Evolutionary conservation across 306 rosid genomes (phyloP), one percentile per base, ranked within the genome.

Genomic region (Vigna angularis): DNA sequence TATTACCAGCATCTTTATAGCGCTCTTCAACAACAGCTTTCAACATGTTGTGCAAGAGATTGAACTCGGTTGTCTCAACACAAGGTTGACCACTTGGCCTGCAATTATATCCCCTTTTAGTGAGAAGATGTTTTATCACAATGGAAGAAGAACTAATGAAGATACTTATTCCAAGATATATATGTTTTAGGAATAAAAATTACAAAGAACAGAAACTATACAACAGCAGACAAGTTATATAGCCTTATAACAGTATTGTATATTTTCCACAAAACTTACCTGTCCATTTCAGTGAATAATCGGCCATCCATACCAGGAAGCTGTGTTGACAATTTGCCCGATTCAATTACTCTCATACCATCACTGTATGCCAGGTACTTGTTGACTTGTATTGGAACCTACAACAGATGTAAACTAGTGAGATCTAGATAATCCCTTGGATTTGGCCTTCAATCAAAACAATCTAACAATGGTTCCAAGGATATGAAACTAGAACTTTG

Each of bases 331-430:
- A 91, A 83, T 87, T 90, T 95, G 73, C 93, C 97, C 59, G 98
- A 87, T 81, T 95, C 99, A 48, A 95, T 79, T 26, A 95, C 89
- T 84, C 85, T 85, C 99, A 95, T 95, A 51, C 99, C 99, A 76
- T 95, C 99, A 76, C 97, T 93, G 79, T 84, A 91, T 62, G 92
- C 97, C 85, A 95, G 87, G 74, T 83, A 81, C 85, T 93, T 95
- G 90, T 91, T 91, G 70, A 95, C 99, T 89, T 95, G 99, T 77
- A 95, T 93, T 0, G 99, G 99, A 59, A 93, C 99, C 99, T 95
- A 82, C 83, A 75, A 40, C 28, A 73, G 40, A 38, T 12, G 17
- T 48, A 36, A 42, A 80, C 36, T 9, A 77, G 62, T 62, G 18
- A 59, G 42, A 69, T 20, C 36, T 20, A 11, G 24, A 61, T 12